Conservation (phyloP, 169 alveolate species). For the Plasmodium malariae region DNA sequence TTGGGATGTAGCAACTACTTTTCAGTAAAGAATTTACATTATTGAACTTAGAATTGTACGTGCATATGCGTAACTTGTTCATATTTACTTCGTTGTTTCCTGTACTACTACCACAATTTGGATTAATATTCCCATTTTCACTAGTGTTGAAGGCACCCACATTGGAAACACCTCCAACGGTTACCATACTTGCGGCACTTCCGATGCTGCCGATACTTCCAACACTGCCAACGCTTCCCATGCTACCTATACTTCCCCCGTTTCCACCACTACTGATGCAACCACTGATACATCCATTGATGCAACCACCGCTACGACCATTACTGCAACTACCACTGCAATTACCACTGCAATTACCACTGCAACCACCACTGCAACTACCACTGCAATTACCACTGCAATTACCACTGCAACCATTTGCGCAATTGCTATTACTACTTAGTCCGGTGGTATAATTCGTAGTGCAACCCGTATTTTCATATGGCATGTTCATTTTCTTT, state of each 20-base stretch:
- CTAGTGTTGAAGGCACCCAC: too few species aligned
- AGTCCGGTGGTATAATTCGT: not conserved
- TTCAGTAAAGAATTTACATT: conserved; percentile 8
- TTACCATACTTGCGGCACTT: too few species aligned
- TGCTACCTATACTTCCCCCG: too few species aligned
- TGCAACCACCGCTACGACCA: too few species aligned
- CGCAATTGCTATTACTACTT: not conserved
- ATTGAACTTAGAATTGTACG: not conserved
- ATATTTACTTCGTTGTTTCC: not conserved
- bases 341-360: not conserved
- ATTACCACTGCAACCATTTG: not conserved
- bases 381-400: not conserved
- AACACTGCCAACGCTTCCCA: too few species aligned
- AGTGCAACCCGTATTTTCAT: not conserved
- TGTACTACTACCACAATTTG: too few species aligned
- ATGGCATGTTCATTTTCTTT: not conserved
- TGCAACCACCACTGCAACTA: not conserved
- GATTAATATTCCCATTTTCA: too few species aligned
- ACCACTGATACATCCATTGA: too few species aligned
- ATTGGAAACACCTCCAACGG: too few species aligned
- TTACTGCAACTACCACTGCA: too few species aligned
- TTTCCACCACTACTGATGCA: too few species aligned
- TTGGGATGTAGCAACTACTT: not conserved
- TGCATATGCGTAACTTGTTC: not conserved
- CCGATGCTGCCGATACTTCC: too few species aligned